phyloP scores from a whole-genome alignment of 441 rosid genomes.

The Theobroma grandiflorum region DNA sequence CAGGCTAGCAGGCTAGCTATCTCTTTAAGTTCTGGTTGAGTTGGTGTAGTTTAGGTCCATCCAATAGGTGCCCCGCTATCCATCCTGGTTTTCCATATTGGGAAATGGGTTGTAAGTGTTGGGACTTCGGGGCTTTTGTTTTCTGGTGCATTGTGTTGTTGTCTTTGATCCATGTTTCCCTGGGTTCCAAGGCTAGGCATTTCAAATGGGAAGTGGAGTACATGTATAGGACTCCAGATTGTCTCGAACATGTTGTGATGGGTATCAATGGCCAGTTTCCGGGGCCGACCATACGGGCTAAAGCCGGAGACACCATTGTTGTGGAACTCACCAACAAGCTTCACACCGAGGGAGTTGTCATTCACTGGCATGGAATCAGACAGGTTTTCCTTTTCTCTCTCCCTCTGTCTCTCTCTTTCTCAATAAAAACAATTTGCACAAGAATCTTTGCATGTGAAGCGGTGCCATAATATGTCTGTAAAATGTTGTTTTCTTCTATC shows the following conservation, averaged over 20 bases:
- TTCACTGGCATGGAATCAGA: slow-evolving; percentile 96
- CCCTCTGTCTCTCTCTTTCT: neutral
- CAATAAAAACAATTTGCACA: neutral
- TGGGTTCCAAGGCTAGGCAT: slow-evolving; percentile 26
- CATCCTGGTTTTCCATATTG: neutral
- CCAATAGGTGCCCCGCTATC: neutral
- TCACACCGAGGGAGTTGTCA: slow-evolving; percentile 81
- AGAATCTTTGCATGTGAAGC: neutral
- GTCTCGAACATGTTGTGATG: slow-evolving; percentile 65
- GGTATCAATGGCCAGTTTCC: slow-evolving; percentile 85
- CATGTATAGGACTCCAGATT: slow-evolving; percentile 71
- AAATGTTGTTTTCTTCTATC: neutral
- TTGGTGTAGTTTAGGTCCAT: neutral
- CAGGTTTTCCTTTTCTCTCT: slow-evolving; percentile 50
- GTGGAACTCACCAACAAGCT: slow-evolving; percentile 69
- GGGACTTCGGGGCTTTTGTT: neutral
- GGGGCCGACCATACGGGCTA: slow-evolving; percentile 74
- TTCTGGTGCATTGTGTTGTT: neutral
- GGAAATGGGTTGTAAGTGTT: neutral
- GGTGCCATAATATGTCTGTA: neutral
- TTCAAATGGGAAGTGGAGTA: slow-evolving; percentile 72
- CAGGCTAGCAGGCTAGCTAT: neutral
- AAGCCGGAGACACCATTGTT: slow-evolving; percentile 70
- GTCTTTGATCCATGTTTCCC: slow-evolving; percentile 7
- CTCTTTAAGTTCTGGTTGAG: no score